Base-by-base conservation (phyloP, 2,329 filamentous ascomycete species). In the Colletotrichum limetticola region DNA sequence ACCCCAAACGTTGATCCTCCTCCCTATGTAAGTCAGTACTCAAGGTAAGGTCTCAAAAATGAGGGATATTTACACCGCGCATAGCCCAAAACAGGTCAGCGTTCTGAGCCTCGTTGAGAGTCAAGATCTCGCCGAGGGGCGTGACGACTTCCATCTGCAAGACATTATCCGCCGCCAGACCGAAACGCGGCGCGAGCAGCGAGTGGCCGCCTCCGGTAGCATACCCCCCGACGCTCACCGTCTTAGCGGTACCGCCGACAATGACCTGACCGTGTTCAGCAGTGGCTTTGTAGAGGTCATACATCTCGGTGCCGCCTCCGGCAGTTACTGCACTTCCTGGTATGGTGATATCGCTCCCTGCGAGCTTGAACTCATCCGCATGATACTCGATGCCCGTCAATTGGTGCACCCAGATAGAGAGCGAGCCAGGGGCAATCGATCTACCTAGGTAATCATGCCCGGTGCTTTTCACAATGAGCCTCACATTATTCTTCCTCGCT, bases 41-140 rank as follows among this genome's bases (percentile, higher is more conserved):
- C 28, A 19, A 49, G n/a, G 19, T 7, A 32, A n/a, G 5, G 1
- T 3, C 49, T 37, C 19, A 9, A n/a, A 0, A 5, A 9, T 7
- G 26, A 42, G 2, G 56, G 4, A 0, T 2, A 82, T 85, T 79
- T 80, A 89, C 74, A 9, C 90, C 90, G 71, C 88, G 82, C 74
- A 92, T 83, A 0, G 91, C 91, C 91, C 91, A 93, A 78, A 91
- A 92, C 0, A 93, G 79, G 66, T 92, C 90, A 0, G 81, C 70
- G 67, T 92, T 85, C 52, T 87, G 82, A 12, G 86, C 84, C 52
- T 87, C 86, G 60, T 88, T 91, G 1, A 87, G 85, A 0, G 82
- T 85, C 2, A 91, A 55, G 6, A 88, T 82, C 7, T 86, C 78
- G 0, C 91, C 90, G 4, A 76, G 76, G 0, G 87, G 86, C 0